Percentiles rank a stretch among this genome's conserved stretches.
These are phyloP conservation scores for Hanseniaspora gamundiae DNA, from an alignment of 1,139 yeast genomes.

Conservation along the genomic window DNA sequence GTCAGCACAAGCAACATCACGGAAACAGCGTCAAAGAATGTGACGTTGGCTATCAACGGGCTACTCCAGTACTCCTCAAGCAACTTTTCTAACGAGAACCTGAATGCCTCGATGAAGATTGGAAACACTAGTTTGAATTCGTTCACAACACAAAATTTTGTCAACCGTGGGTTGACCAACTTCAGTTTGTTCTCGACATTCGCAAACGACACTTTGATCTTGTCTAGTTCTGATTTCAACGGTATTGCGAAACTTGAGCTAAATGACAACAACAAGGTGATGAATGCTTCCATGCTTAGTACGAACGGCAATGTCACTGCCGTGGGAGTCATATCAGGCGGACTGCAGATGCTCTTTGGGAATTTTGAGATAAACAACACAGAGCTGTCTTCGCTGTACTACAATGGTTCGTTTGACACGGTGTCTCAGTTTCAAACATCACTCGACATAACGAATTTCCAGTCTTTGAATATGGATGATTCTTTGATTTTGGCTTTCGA, in stretches of 20 bases:
- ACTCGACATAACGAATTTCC: constrained; percentile 21
- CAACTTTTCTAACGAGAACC: constrained; percentile 42
- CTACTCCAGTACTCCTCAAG: constrained; percentile 68
- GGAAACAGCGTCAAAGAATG: constrained; percentile 5
- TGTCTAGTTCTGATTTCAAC: constrained; percentile 20
- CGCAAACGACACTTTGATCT: constrained; percentile 13
- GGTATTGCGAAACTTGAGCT: constrained; percentile 15
- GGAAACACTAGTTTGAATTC: constrained; percentile 60
- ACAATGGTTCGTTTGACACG: constrained; percentile 22
- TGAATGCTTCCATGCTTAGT: constrained; percentile 7
- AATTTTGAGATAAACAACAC: constrained; percentile 10
- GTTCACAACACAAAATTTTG: constrained; percentile 29
- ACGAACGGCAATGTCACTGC: constrained; percentile 13
- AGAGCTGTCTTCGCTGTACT: constrained; percentile 11
- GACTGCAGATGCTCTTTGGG: constrained; percentile 16
- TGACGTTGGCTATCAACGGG: constrained; percentile 42
- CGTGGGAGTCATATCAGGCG: constrained; percentile 13
- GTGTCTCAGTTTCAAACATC: constrained; percentile 6
- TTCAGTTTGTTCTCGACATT: constrained; percentile 18
- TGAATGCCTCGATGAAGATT: constrained; percentile 30
- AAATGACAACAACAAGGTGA: constrained; percentile 8
- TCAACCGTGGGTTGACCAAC: constrained; percentile 5
- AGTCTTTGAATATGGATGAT: constrained; percentile 3
- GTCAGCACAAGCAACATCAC: background rate
- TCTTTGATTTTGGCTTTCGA: constrained; percentile 14